These are phyloP conservation scores for Pelargonium australe DNA, from an alignment of 441 rosid genomes.

Conservation along the genomic window DNA sequence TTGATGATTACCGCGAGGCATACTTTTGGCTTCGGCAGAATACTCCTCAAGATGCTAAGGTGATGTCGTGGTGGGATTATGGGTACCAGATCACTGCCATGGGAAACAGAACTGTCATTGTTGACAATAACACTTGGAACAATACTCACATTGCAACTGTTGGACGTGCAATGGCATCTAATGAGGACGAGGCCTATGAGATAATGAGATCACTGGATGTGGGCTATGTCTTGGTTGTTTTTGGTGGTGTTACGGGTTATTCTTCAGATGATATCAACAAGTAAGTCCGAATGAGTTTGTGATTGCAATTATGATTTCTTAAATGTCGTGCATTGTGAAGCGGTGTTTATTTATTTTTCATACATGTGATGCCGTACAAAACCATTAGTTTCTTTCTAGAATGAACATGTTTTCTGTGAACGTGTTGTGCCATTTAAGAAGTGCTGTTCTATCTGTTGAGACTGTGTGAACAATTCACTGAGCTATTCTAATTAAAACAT, in stretches of 20 bases:
- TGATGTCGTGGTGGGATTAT: slow-evolving; percentile 99
- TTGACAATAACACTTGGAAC: slow-evolving; percentile 98
- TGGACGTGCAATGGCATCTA: slow-evolving; percentile 99
- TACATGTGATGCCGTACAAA: not conserved
- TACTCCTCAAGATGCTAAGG: slow-evolving; percentile 95
- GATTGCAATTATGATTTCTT: not conserved
- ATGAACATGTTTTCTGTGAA: not conserved
- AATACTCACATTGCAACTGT: slow-evolving; percentile 99
- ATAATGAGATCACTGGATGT: slow-evolving; percentile 96
- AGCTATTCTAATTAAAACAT: not conserved
- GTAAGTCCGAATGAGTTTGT: slow-evolving; percentile 36
- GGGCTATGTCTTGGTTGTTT: slow-evolving; percentile 89
- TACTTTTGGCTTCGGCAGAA: slow-evolving; percentile 97
- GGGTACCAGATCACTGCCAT: slow-evolving; percentile 99
- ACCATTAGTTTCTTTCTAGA: not conserved
- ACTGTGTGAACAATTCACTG: not conserved
- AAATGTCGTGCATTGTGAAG: not conserved
- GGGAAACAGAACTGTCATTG: slow-evolving; percentile 99
- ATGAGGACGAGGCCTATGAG: slow-evolving; percentile 91
- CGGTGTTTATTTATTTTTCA: not conserved
- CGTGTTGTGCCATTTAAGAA: not conserved
- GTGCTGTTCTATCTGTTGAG: not conserved
- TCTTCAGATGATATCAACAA: slow-evolving; percentile 98
- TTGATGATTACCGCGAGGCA: slow-evolving; percentile 98
- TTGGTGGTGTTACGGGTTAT: slow-evolving; percentile 98